Evolutionary conservation across 2,329 filamentous ascomycete genomes (phyloP), one percentile per base, ranked within the genome.

Genomic region (Xylariaceae sp.): DNA sequence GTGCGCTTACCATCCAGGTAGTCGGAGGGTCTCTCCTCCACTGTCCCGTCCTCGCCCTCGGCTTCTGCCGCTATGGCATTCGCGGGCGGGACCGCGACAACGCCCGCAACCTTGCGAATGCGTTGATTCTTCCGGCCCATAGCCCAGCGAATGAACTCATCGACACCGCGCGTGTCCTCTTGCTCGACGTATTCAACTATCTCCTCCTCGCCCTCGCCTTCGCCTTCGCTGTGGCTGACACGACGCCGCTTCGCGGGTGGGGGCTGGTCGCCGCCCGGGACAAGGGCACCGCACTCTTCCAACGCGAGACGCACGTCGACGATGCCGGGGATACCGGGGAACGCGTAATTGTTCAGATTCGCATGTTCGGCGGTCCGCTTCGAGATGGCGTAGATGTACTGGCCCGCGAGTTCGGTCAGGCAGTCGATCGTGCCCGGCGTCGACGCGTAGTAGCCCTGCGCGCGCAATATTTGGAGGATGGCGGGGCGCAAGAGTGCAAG

Each of bases 401-500:
- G 86, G 49, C 88, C 89, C 0, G 91, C 87, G 6, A 97, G 81
- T 74, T 97, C 92, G 11, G 91, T 89, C n/a, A 97, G 74, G 8
- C 89, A 87, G 75, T 97, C 92, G 59, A 97, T 80, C 5, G 95
- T 92, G 2, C 88, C 88, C 1, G 90, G 87, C 57, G 86, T 86
- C 54, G 91, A 89, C 48, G 88, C 82, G 73, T 95, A 90, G 77
- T 95, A 97, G 72, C 93, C 93, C 23, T 91, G 88, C 35, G 92
- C 90, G 70, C 93, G 91, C 55, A 97, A 85, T 69, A 96, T 93
- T 75, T 97, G 92, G 59, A 97, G 85, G 61, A 97, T 85, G 52
- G 88, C 87, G 1, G 93, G 93, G 48, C 92, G 90, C 59, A 97
- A 82, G 64, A 96, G 87, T 61, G 89, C 88, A 74, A 90, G 88